Percentiles rank a stretch among this genome's conserved stretches.
These are phyloP conservation scores for Apiotrichum montevideense DNA, from an alignment of 1,284 basidiomycete species.

Conservation along the genomic window DNA sequence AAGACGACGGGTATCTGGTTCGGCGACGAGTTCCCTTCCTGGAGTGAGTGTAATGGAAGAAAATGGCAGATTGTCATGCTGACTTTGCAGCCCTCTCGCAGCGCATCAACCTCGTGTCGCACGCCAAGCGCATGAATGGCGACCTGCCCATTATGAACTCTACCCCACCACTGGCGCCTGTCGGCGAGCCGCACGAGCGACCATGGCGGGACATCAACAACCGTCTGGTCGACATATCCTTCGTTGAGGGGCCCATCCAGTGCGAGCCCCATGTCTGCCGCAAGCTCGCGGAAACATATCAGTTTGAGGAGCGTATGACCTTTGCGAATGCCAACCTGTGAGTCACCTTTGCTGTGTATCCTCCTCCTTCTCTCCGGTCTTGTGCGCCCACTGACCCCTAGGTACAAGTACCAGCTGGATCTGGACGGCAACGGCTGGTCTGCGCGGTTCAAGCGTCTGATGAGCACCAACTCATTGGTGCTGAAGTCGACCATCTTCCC, in stretches of 20 bases:
- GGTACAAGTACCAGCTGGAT: conserved; percentile 24
- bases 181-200: conserved; percentile 48
- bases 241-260: conserved; percentile 43
- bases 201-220: conserved; percentile 47
- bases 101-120: conserved; percentile 45
- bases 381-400: conserved; percentile 53
- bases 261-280: conserved; percentile 52
- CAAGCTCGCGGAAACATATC: conserved; percentile 50
- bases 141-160: conserved; percentile 42
- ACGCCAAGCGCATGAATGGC: conserved; percentile 44
- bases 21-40: conserved; percentile 48
- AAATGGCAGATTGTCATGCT: conserved; percentile 40
- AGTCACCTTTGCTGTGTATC: conserved; percentile 52
- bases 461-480: conserved; percentile 46
- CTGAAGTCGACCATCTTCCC: conserved; percentile 49
- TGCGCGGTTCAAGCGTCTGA: conserved; percentile 44
- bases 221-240: conserved; percentile 45
- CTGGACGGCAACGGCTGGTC: conserved; percentile 49
- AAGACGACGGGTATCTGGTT: conserved; percentile 61
- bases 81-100: conserved; percentile 49
- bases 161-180: conserved; percentile 27
- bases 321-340: conserved; percentile 51
- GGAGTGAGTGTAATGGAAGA: conserved; percentile 47
- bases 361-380: no score
- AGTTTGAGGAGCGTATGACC: conserved; percentile 50